Evolutionary conservation across 2,329 filamentous ascomycete genomes (phyloP).

Genomic region (Aspergillus fumigatiaffinis): DNA sequence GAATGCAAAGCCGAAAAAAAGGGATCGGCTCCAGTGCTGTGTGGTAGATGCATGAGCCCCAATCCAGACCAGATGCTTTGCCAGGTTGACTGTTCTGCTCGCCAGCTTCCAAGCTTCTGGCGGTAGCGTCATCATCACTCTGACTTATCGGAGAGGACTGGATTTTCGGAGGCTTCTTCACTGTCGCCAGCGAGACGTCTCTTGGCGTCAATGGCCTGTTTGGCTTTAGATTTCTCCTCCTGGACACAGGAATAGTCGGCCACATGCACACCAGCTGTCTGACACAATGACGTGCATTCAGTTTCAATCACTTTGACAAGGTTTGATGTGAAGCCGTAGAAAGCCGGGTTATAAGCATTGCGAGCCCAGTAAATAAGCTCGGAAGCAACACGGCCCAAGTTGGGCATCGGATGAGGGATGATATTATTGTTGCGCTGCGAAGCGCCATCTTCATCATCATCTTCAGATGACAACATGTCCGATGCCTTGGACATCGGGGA

Average conservation of each 20-base stretch:
- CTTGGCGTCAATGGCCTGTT: constrained; percentile 17
- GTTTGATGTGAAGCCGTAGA: constrained; percentile 37
- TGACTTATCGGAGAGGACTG: neutral
- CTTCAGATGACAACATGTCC: constrained; percentile 15
- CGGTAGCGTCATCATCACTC: neutral
- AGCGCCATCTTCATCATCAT: constrained; percentile 11
- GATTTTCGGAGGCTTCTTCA: neutral
- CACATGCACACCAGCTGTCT: constrained; percentile 33
- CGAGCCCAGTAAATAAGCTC: constrained; percentile 44
- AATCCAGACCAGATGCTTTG: neutral
- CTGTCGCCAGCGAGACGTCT: constrained; percentile 1
- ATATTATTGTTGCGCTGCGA: constrained; percentile 10
- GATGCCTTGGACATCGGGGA: constrained; percentile 21
- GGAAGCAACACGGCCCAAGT: constrained; percentile 36
- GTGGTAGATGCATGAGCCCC: neutral
- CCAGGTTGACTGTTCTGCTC: neutral
- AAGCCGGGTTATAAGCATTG: constrained; percentile 42
- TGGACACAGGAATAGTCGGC: constrained; percentile 25
- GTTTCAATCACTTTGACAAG: constrained; percentile 37
- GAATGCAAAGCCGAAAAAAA: neutral
- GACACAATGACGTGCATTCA: constrained; percentile 35
- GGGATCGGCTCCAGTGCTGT: neutral
- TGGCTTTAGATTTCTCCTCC: constrained; percentile 19
- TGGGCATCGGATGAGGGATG: constrained; percentile 25
- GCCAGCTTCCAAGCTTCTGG: neutral